Evolutionary conservation across 73 alveolate species (phyloP), one percentile per base, ranked within the genome.

Genomic region (Urostyla sp.): DNA sequence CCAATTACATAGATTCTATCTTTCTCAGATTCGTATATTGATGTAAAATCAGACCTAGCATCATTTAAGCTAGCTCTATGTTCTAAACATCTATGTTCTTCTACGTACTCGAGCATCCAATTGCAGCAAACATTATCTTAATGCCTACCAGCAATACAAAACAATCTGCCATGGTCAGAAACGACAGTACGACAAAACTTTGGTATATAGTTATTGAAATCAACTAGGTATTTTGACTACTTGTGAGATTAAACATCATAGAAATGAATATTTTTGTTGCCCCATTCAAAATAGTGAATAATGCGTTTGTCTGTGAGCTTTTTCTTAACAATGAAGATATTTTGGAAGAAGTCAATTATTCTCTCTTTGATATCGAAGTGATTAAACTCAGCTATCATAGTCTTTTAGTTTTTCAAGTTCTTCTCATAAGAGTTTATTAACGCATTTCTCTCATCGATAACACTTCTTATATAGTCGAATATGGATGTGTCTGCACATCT

Each of bases 231-330:
- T 54, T 81, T 81, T 16, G 91, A 37, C 34, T 81, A 85, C 44
- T 81, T 81, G 30, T 63, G 81, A 13, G 83, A 61, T 15, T 67
- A 63, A 0, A 81, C 91, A 54, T 81, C 91, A 44, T 81, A 69
- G 80, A 72, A 36, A 40, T 81, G 91, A 53, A 81, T 55, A 23
- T 81, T 72, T 18, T 81, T 61, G 44, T 81, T 81, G 20, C 91
- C 91, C 91, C 91, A 81, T 72, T 81, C 91, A 48, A 81, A 81
- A 43, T 81, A 81, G 53, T 81, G 91, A 35, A 81, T 81, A 18
- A 81, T 81, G 31, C 72, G 21, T 34, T 58, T 50, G 49, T 81
- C 91, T 13, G 82, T 83, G 20, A 83, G 67, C 36, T 83, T 83
- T 55, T 67, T 81, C 73, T 83, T 83, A 13, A 83, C 87, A 6